Conservation (phyloP, 139 green algal species). For the Gonium pectorale region DNA sequence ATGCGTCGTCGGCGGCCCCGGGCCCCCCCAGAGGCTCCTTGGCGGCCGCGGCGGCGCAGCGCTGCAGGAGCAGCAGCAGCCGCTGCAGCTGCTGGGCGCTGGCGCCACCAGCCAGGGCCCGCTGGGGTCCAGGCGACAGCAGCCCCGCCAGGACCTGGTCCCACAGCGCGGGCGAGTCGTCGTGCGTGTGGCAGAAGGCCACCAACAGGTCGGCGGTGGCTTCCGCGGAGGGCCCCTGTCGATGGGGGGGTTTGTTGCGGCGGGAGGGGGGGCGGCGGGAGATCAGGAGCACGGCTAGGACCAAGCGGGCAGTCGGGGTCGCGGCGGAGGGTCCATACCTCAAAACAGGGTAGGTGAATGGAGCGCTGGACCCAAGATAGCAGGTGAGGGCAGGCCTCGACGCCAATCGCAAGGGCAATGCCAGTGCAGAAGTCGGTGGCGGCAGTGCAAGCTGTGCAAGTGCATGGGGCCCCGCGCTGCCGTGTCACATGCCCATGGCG, state of each 20-base stretch:
- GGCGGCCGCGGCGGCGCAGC: not conserved
- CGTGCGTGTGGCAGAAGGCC: slow-evolving; percentile 15
- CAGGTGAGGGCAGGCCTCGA: too few relatives aligned
- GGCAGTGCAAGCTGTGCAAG: too few relatives aligned
- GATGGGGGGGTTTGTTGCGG: not conserved
- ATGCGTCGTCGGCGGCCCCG: not conserved
- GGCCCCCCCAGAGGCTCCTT: not conserved
- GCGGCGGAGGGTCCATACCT: too few relatives aligned
- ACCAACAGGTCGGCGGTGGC: slow-evolving; percentile 44
- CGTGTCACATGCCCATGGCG: too few relatives aligned
- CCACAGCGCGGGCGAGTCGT: slow-evolving; percentile 1
- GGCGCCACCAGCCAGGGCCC: not conserved
- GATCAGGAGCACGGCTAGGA: too few relatives aligned
- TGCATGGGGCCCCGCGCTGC: too few relatives aligned
- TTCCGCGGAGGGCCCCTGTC: not conserved
- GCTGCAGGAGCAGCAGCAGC: slow-evolving; percentile 8
- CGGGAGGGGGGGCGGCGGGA: not conserved
- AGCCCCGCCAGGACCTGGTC: not conserved
- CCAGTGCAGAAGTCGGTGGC: too few relatives aligned
- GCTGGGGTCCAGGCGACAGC: not conserved
- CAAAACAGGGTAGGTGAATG: too few relatives aligned
- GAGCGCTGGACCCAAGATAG: too few relatives aligned
- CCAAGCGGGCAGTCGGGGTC: too few relatives aligned
- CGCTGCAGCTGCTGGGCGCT: slow-evolving; percentile 19
- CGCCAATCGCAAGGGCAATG: too few relatives aligned